Evolutionary conservation across 148 eudicot genomes (phyloP), one percentile per base, ranked within the genome.

Genomic region (Spergularia bocconei): DNA sequence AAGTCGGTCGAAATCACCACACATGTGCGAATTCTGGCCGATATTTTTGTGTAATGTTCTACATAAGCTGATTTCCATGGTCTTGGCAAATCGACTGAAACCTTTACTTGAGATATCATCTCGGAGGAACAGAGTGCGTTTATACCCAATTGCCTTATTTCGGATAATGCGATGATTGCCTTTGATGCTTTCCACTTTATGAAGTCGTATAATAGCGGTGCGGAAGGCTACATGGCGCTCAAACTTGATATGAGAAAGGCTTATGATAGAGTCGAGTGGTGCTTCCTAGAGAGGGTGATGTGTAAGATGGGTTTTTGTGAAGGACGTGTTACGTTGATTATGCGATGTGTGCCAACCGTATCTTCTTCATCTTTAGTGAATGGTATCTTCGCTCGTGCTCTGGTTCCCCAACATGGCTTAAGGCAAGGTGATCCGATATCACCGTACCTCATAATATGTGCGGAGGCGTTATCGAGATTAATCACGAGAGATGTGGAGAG

Each of bases 351-450:
- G 0, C 0, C 10, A 0, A 13, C 61, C 0, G 62, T 54, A 0
- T 2, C 1, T 0, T 25, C 36, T 6, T 54, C 73, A 4, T 13
- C 29, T 23, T 5, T 55, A 6, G 15, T 70, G 6, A 23, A 23
- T 23, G 25, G 73, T 0, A 7, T 0, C 0, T 50, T 61, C 0
- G 2, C 47, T 0, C 0, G 0, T 0, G 0, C 5, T 2, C 2
- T 70, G 2, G 0, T 0, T 2, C 73, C 73, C 0, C 1, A 14
- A 0, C 36, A 61, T 1, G 73, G 62, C 3, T 1, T 23, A 23
- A 21, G 72, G 5, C 72, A 69, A 50, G 72, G 57, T 2, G 72
- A 69, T 16, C 72, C 58, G 10, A 69, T 69, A 6, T 69, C 72
- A 0, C 57, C 72, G 2, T 69, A 69, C 25, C 15, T 69, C 14